Evolutionary conservation across 2,329 filamentous ascomycete genomes (phyloP), one percentile per base, ranked within the genome.

Genomic region (Biscogniauxia sp.): DNA sequence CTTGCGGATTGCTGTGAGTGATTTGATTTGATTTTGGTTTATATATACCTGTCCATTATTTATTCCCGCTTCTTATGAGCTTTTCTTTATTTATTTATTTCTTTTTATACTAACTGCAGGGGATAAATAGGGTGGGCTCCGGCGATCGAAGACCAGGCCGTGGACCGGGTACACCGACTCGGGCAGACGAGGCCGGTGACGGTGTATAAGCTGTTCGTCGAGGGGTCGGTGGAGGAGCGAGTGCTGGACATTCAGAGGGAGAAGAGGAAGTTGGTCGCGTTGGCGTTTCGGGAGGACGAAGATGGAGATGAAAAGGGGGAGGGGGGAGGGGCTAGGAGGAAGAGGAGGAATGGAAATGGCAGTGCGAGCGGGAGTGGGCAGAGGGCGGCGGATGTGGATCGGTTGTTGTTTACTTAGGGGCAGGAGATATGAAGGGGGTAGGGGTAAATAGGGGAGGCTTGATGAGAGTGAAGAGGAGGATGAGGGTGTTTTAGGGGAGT

Each of bases 91-190:
- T 23, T 23, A 23, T 23, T 23, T 5, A 23, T 23, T 23, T 23
- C n/a, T 23, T 23, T 3, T 23, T 23, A 23, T 23, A 23, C 23
- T 23, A 23, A 23, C n/a, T 23, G 23, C 2, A 23, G 23, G 23
- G 23, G 23, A 23, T 23, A 23, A 23, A 61, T 23, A 76, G 80
- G 92, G 93, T 97, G 93, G 90, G 92, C 93, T 1, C 93, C 93
- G 0, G 92, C 92, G 0, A 95, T 97, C 58, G 93, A 97, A 74
- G 92, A 96, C 67, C 93, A 97, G 73, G 93, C 93, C 3, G 84
- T 96, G 2, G 93, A 97, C 72, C 88, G 93, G 4, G 92, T 97
- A 6, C 91, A 97, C 72, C 84, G 93, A 0, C 81, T 97, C 0
- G 93, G 93, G 0, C 93, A 97, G 77, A 93, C 83, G 64, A 84